phyloP scores from a whole-genome alignment of 2,329 filamentous ascomycete genomes.

The Cyphellophora attinorum region DNA sequence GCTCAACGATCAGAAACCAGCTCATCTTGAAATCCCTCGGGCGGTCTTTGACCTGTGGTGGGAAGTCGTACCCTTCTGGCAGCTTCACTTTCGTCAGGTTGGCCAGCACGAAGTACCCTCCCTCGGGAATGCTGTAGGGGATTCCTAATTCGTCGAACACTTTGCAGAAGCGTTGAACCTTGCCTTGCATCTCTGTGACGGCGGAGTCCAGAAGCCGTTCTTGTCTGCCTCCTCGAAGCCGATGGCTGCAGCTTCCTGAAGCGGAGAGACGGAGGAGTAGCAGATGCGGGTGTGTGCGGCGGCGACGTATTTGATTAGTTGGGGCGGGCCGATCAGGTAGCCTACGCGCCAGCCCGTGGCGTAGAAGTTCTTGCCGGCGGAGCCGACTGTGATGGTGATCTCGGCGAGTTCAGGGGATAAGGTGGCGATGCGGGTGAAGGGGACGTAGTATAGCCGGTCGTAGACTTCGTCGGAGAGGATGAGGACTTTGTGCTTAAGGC shows the following conservation, averaged over 20 bases:
- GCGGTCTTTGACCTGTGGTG: conserved; percentile 72
- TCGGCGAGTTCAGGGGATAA: conserved; percentile 81
- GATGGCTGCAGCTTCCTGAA: conserved; percentile 89
- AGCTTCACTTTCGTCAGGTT: conserved; percentile 84
- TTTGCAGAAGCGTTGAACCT: conserved; percentile 78
- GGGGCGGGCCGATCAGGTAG: conserved; percentile 81
- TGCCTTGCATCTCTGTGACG: conserved; percentile 77
- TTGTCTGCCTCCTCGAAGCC: conserved; percentile 86
- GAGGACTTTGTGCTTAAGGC: conserved; percentile 86
- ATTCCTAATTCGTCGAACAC: conserved; percentile 67
- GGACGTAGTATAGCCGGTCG: conserved; percentile 87
- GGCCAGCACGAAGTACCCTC: conserved; percentile 93
- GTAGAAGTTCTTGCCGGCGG: conserved; percentile 97
- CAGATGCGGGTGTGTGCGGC: conserved; percentile 94
- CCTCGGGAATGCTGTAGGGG: conserved; percentile 85
- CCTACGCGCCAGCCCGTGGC: conserved; percentile 95
- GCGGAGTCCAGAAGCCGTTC: conserved; percentile 78
- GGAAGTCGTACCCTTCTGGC: conserved; percentile 78
- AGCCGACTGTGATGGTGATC: conserved; percentile 86
- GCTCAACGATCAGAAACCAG: conserved; percentile 95
- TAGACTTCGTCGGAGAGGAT: conserved; percentile 92
- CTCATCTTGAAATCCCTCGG: conserved; percentile 88
- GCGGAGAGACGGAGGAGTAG: conserved; percentile 83
- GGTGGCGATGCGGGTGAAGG: conserved; percentile 86
- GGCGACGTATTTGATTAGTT: conserved; percentile 83